phyloP scores from a whole-genome alignment of 345 rosid genomes.

The Salix caprea region DNA sequence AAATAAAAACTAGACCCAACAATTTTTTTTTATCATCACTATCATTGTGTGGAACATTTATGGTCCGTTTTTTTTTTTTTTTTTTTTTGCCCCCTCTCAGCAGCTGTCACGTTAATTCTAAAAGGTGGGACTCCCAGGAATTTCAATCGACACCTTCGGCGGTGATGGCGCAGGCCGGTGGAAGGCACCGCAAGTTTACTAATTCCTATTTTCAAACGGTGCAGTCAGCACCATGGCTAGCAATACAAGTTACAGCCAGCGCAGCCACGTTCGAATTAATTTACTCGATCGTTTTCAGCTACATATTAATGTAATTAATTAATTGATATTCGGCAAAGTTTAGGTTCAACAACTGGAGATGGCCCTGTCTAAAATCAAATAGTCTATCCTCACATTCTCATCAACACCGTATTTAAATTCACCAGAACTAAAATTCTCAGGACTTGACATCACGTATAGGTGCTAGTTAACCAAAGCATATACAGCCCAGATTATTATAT shows the following conservation, averaged over 20 bases:
- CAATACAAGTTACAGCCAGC: not conserved
- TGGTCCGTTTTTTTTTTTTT: too few species aligned
- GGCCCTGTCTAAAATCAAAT: not conserved
- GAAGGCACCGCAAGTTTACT: not conserved
- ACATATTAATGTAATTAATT: too few species aligned
- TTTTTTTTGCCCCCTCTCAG: not conserved
- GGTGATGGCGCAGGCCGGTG: not conserved
- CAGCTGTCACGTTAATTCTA: not conserved
- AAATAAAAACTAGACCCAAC: too few species aligned
- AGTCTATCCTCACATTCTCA: not conserved
- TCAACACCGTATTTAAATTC: too few species aligned
- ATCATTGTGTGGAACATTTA: too few species aligned
- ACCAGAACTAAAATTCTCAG: not conserved
- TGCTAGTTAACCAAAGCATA: too few species aligned
- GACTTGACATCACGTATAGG: too few species aligned
- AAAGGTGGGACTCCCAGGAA: not conserved
- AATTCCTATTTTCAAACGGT: not conserved
- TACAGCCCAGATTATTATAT: too few species aligned
- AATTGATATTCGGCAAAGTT: not conserved
- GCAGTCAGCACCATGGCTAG: not conserved
- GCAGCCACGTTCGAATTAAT: not conserved
- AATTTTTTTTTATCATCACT: too few species aligned
- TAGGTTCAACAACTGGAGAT: not conserved
- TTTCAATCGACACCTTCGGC: not conserved
- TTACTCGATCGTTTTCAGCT: not conserved